A percentile compares a stretch with the other conserved stretches of the same genome.
phyloP scores from a whole-genome alignment of 345 rosid genomes.

The Microcos paniculata region DNA sequence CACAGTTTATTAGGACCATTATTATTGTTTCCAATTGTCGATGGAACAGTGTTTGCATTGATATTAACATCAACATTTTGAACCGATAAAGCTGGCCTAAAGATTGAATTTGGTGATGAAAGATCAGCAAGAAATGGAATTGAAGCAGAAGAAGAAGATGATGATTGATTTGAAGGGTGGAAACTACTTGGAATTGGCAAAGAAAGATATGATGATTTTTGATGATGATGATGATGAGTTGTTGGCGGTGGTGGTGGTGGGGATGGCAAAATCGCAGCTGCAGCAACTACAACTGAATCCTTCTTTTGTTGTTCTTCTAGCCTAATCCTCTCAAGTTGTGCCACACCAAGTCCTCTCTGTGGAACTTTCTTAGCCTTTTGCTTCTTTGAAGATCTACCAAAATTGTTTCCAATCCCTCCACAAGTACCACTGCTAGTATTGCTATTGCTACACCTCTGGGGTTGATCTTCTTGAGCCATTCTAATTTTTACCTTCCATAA shows the following conservation, averaged over 20 bases:
- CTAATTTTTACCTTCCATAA: slow-evolving; percentile 28
- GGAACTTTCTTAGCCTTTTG: slow-evolving; percentile 54
- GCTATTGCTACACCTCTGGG: slow-evolving; percentile 30
- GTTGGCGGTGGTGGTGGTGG: slow-evolving; percentile 12
- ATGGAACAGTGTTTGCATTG: slow-evolving; percentile 27
- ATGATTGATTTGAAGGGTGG: slow-evolving; percentile 21
- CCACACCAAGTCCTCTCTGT: slow-evolving; percentile 73
- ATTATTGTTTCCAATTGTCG: slow-evolving; percentile 15
- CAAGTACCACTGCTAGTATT: slow-evolving; percentile 26
- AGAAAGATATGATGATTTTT: slow-evolving; percentile 14
- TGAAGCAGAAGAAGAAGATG: slow-evolving; percentile 24
- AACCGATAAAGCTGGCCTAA: slow-evolving; percentile 21
- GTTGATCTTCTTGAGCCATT: slow-evolving; percentile 49
- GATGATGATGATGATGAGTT: neutral
- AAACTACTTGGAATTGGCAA: slow-evolving; percentile 25
- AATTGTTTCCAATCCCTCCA: slow-evolving; percentile 12
- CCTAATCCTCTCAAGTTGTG: slow-evolving; percentile 65
- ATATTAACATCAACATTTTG: slow-evolving; percentile 20
- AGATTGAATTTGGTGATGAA: slow-evolving; percentile 23
- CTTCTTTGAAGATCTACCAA: slow-evolving; percentile 34
- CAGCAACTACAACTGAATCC: slow-evolving; percentile 19
- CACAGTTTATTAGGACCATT: slow-evolving; percentile 21
- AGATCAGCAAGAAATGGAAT: slow-evolving; percentile 22
- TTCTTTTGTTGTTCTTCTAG: slow-evolving; percentile 52
- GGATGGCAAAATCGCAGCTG: slow-evolving; percentile 22